These are phyloP conservation scores for Penicillium cosmopolitanum DNA, from an alignment of 495 filamentous ascomycete genomes.

Conservation along the genomic window DNA sequence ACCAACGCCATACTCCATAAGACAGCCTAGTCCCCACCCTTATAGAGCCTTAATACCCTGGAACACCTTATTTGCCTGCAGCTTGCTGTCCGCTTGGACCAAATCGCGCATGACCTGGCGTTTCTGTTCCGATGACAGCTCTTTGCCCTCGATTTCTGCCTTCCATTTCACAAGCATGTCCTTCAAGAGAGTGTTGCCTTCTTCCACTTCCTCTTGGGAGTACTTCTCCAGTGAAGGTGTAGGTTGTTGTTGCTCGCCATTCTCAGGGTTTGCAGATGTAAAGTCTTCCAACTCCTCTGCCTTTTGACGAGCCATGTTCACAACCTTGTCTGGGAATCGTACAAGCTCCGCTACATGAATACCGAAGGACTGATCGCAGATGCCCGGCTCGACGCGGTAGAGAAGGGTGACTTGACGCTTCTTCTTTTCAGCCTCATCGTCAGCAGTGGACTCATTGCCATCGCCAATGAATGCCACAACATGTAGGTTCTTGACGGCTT, in stretches of 20 bases:
- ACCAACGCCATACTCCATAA: constrained; percentile 21
- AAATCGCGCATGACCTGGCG: constrained; percentile 77
- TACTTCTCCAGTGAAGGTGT: constrained; percentile 55
- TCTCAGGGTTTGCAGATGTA: constrained; percentile 56
- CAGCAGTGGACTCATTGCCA: constrained; percentile 30
- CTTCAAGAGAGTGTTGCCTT: constrained; percentile 87
- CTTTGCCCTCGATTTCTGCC: constrained; percentile 66
- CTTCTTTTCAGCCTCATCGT: constrained; percentile 47
- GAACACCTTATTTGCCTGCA: constrained; percentile 87
- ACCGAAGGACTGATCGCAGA: constrained; percentile 96
- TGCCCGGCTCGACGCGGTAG: constrained; percentile 92
- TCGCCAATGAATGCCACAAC: constrained; percentile 93
- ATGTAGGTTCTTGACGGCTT: constrained; percentile 85
- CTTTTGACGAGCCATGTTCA: constrained; percentile 98
- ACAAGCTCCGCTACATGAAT: constrained; percentile 99
- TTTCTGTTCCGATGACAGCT: constrained; percentile 76
- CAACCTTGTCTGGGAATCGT: constrained; percentile 95
- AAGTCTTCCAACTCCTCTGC: constrained; percentile 98
- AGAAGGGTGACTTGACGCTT: constrained; percentile 90
- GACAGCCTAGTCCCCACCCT: constrained; percentile 3
- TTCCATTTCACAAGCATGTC: constrained; percentile 89
- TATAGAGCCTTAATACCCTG: constrained; percentile 81
- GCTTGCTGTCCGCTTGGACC: constrained; percentile 68
- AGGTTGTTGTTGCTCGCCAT: constrained; percentile 60
- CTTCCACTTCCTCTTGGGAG: constrained; percentile 83